Percentiles rank a stretch among this genome's conserved stretches.
These are phyloP conservation scores for Colletotrichum spinosum DNA, from an alignment of 2,329 filamentous ascomycete genomes.

Conservation along the genomic window DNA sequence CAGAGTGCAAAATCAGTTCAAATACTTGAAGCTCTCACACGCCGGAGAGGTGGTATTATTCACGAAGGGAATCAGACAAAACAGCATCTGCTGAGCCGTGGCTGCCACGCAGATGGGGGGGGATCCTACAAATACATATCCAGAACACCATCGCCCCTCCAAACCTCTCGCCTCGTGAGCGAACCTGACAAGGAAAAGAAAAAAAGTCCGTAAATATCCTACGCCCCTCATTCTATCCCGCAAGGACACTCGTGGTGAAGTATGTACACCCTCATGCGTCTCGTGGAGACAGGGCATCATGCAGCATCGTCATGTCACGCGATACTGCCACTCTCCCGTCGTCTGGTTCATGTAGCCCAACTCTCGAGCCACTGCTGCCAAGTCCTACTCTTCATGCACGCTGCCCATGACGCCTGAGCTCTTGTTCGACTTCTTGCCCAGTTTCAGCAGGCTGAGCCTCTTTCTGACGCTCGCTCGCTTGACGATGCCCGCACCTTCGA, in stretches of 20 bases:
- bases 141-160: slow-evolving; percentile 35
- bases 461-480: slow-evolving; percentile 78
- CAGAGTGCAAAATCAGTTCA: slow-evolving; percentile 11
- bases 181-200: slow-evolving; percentile 15
- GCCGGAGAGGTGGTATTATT: slow-evolving; percentile 20
- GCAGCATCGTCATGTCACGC: slow-evolving; percentile 25
- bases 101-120: slow-evolving; percentile 25
- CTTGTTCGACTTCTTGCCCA: slow-evolving; percentile 77
- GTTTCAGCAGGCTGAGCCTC: slow-evolving; percentile 80
- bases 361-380: slow-evolving; percentile 33
- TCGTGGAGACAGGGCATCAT: not conserved
- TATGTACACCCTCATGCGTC: slow-evolving; percentile 8
- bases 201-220: slow-evolving; percentile 20
- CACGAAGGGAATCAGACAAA: slow-evolving; percentile 19
- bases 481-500: slow-evolving; percentile 44
- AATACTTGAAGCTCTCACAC: slow-evolving; percentile 3
- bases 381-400: slow-evolving; percentile 65
- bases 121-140: slow-evolving; percentile 38
- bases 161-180: slow-evolving; percentile 10
- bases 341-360: slow-evolving; percentile 38
- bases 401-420: slow-evolving; percentile 63
- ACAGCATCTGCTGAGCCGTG: slow-evolving; percentile 27
- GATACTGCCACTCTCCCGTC: slow-evolving; percentile 39
- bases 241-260: not conserved
- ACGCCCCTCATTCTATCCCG: slow-evolving; percentile 2